These are phyloP conservation scores for Oryza punctata DNA, from an alignment of 176 grass and related monocot species.

Conservation along the genomic window DNA sequence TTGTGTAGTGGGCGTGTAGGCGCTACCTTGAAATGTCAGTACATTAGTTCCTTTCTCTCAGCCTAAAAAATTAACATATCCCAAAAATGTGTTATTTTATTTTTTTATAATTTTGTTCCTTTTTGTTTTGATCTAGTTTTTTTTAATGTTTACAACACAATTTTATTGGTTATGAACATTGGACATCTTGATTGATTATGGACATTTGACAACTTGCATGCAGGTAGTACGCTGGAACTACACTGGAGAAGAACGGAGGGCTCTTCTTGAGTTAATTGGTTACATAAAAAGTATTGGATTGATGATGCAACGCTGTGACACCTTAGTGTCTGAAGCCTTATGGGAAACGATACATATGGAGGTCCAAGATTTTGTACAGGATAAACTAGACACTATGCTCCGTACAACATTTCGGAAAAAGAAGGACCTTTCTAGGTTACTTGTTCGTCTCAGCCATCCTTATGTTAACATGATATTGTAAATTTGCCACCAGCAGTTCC, in stretches of 20 bases:
- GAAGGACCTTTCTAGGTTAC: constrained; percentile 93
- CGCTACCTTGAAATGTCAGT: neutral
- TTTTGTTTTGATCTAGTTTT: constrained; percentile 11
- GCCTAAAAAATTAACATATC: neutral
- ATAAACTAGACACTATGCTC: constrained; percentile 93
- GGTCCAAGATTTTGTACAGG: constrained; percentile 99
- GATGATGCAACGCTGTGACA: constrained; percentile 95
- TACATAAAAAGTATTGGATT: constrained; percentile 93
- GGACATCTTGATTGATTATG: constrained; percentile 20
- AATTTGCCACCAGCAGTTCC: constrained; percentile 23
- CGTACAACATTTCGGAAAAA: constrained; percentile 98
- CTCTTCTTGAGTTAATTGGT: constrained; percentile 90
- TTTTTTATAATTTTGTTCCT: neutral
- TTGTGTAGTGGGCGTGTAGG: neutral
- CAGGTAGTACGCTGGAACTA: constrained; percentile 97
- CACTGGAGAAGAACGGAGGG: constrained; percentile 87
- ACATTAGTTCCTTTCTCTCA: neutral
- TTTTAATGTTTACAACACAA: constrained; percentile 27
- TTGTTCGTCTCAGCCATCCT: constrained; percentile 32
- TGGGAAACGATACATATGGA: constrained; percentile 99
- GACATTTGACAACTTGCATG: constrained; percentile 18
- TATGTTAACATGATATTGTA: constrained; percentile 18
- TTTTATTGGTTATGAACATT: constrained; percentile 18
- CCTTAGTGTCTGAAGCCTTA: constrained; percentile 92
- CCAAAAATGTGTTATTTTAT: neutral